Evolutionary conservation across 176 grass and related monocot genomes (phyloP), one percentile per base, ranked within the genome.

Genomic region (Alloteropsis semialata): DNA sequence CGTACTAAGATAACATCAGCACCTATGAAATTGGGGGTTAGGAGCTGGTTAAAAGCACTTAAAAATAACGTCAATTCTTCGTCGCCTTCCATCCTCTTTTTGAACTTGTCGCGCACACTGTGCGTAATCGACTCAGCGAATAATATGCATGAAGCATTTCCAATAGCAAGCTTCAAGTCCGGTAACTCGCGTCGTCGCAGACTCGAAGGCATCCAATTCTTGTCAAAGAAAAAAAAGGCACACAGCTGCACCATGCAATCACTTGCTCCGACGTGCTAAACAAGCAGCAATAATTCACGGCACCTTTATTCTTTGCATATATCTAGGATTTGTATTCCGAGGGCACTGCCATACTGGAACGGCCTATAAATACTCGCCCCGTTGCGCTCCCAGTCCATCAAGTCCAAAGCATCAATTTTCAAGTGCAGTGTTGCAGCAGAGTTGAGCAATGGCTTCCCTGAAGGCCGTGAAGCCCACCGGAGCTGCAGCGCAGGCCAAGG

Each of bases 271-370:
- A 83, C 73, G 70, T 65, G 30, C 85, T 72, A 71, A 73, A 89
- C 83, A 94, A 85, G 60, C 86, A 61, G 66, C 82, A 97, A 97
- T 97, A 89, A 97, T 94, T 86, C 89, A 87, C 38, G 77, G 6
- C 19, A 48, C 74, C 90, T 93, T 93, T 96, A 89, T 96, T 96
- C 94, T 75, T 57, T 61, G 81, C 43, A 65, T 75, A 69, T 46
- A 74, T 84, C 60, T 34, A 53, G 41, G 81, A 78, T 86, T 72
- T 59, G 55, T 50, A 87, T 84, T 82, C 30, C 66, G 70, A 61
- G 48, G 49, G 51, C 57, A 54, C 22, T 77, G 18, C n/a, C 29
- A 75, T 5, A 21, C 74, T 32, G 30, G 49, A 50, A 43, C 49
- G 49, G 74, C 30, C 88, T 93, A 97, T 97, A 97, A 97, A 92